Base-by-base conservation (phyloP, 805 yeast genomes). In the Hemisphaericaspora nanyangensis region DNA sequence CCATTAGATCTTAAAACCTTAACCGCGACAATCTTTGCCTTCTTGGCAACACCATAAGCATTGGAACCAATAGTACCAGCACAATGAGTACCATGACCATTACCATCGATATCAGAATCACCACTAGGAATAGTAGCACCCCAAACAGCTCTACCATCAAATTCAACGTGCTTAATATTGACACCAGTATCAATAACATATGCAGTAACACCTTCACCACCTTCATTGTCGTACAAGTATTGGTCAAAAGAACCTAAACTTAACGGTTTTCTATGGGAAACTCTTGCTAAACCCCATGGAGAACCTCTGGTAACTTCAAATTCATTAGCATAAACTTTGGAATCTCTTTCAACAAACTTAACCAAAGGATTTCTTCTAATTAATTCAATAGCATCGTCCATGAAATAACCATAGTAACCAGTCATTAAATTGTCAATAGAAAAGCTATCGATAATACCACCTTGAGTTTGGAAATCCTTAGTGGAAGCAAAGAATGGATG, bases 81-180 rank as follows among this genome's bases (percentile, higher is more conserved):
- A 68, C 95, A 87, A 57, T 89, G 97, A 33, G 96, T 87, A 55
- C 97, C 97, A 64, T 89, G 97, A 37, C 96, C 97, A 54, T 86
- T 85, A 38, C 88, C 93, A 60, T 90, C 96, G 31, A 71, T 54
- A 49, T 82, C 88, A 38, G 73, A 74, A 51, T 80, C 87, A 52
- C 81, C 82, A 37, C 62, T 51, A 49, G 95, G 95, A 49, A 86
- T 72, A 42, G 95, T 86, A 36, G 80, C 74, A 50, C 95, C 95
- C 95, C 95, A 86, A 29, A 59, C 58, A 32, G 95, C 95, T 67
- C 96, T 79, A 34, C 90, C 90, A 8, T 68, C 82, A 54, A 89
- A 89, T 55, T 88, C 93, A 26, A 69, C 72, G 60, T 89, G 96
- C 13, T 74, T 66, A 36, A 80, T 72, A 50, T 82, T 79, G 55